Evolutionary conservation across 106 monocot species (phyloP), one percentile per base, ranked within the genome.

Genomic region (Dioscorea zingiberensis): DNA sequence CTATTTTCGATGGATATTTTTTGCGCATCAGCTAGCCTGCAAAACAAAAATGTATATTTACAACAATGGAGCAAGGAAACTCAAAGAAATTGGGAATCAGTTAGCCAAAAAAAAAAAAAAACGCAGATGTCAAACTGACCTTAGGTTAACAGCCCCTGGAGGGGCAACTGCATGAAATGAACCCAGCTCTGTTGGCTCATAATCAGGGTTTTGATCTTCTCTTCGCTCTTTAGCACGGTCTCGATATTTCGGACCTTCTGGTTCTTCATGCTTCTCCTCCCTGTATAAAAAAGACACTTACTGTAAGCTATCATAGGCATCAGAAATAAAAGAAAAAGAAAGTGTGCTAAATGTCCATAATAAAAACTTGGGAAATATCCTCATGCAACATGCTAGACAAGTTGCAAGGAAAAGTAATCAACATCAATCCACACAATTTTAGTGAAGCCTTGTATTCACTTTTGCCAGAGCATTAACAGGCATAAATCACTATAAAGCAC

Each of bases 1-100:
- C 97, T 97, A 65, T 97, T 91, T 80, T 97, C 97, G 62, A 97
- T 97, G 47, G 97, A 91, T 79, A 97, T 79, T 67, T 91, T 92
- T n/a, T 84, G 85, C 29, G 83, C 84, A 74, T 97, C 92, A 55
- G 88, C 81, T 22, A 58, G 59, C 84, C 97, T 97, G 79, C 69
- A 85, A 57, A 60, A 55, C 32, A 15, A 60, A 3, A n/a, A 69
- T 47, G 15, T 13, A 8, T 10, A 38, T 38, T 38, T 38, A 38
- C 38, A 38, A 38, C 38, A 38, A 38, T 8, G 4, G 38, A 38
- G 10, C 38, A 38, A 38, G 38, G 38, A 38, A 38, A 38, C 0
- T 38, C 38, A 38, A 38, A 38, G 9, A 38, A 6, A 1, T 38
- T 38, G 38, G 6, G 38, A 38, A 10, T 38, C 10, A 38, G 38